Evolutionary conservation across 768 basidiomycete species (phyloP).

Genomic region (Trametes punicea): DNA sequence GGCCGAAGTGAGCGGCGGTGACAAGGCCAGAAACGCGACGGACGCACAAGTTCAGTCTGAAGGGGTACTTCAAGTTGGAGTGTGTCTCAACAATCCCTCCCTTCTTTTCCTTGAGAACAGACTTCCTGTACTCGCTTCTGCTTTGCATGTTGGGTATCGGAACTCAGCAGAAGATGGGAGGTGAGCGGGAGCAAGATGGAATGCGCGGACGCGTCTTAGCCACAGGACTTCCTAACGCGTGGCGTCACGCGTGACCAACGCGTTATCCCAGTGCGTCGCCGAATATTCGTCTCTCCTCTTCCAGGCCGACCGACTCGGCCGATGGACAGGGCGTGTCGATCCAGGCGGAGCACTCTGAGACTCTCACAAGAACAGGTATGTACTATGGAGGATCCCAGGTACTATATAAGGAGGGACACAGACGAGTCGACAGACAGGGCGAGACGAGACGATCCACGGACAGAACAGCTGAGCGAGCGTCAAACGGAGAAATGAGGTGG

Average conservation of each 20-base stretch:
- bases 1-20: constrained; percentile 9
- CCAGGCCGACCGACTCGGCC: too few relatives aligned
- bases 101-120: neutral
- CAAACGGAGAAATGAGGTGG: constrained; percentile 3
- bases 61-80: constrained; percentile 47
- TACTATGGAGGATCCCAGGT: constrained; percentile 11
- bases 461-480: constrained; percentile 5
- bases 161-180: neutral
- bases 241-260: constrained; percentile 14
- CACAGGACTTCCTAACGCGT: constrained; percentile 10
- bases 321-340: too few relatives aligned
- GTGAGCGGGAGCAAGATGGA: neutral
- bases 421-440: constrained; percentile 2
- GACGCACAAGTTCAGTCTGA: constrained; percentile 75
- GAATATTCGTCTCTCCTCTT: too few relatives aligned
- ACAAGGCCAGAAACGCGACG: constrained; percentile 2
- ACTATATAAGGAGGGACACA: constrained; percentile 8
- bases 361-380: constrained; percentile 9
- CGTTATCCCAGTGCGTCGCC: neutral
- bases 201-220: constrained; percentile 12
- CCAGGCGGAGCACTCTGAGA: constrained; percentile 1
- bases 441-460: constrained; percentile 14
- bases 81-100: constrained; percentile 26
- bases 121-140: neutral
- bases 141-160: neutral